Evolutionary conservation across 257 asterid genomes (phyloP), one percentile per base, ranked within the genome.

Genomic region (Solanum piurae): DNA sequence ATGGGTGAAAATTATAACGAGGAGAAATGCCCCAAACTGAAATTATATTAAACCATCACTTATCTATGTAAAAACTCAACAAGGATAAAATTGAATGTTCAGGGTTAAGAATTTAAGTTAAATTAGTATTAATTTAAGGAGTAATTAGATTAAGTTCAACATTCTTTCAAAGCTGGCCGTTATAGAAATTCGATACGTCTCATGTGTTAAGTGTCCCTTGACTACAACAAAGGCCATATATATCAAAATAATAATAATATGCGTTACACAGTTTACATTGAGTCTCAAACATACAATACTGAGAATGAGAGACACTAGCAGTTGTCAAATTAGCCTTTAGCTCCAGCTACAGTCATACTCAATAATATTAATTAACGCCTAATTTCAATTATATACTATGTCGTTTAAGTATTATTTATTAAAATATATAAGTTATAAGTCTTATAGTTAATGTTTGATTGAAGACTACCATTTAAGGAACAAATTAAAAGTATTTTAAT

Each of bases 201-300:
- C 33, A 64, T 11, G 16, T 64, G 72, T n/a, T n/a, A n/a, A n/a
- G 29, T 55, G 89, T 31, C 91, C 83, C 83, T 89, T 79, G 87
- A 89, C 68, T 69, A 71, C 87, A 85, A 85, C 87, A 85, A 89
- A 89, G 85, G 88, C 68, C 87, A 89, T 68, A 37, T 49, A 74
- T 74, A 33, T 40, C 34, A 38, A 18, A 38, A 12, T 38, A 27
- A 64, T 5, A 72, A 16, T 23, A 25, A 38, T 42, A 21, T 71
- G 38, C 74, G 58, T 68, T 34, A 36, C 27, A 52, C 29, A 20
- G 87, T 75, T 75, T 37, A 37, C 33, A 37, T 36, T 12, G 36
- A 68, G 74, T 4, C 16, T 62, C 31, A 6, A 64, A n/a, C 72
- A 64, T n/a, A n/a, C 16, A n/a, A n/a, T 4, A 58, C 12, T 58